phyloP scores from a whole-genome alignment of 2,329 filamentous ascomycete genomes.

The Davidsoniella neocaledoniae region DNA sequence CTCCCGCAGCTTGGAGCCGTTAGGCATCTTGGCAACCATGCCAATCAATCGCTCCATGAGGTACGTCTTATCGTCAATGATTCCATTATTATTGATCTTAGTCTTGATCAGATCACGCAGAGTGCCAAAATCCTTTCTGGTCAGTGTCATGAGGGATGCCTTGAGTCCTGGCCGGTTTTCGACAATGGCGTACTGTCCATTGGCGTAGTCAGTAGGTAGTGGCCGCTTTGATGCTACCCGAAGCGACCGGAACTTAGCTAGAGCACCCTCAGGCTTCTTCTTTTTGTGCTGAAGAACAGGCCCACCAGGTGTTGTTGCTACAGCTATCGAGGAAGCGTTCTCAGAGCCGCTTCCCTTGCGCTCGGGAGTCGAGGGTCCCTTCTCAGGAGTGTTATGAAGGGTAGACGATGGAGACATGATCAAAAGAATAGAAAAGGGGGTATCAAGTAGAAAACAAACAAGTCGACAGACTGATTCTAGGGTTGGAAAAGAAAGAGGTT shows the following conservation, averaged over 20 bases:
- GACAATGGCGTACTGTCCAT: conserved; percentile 38
- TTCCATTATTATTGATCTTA: conserved; percentile 44
- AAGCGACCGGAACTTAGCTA: conserved; percentile 18
- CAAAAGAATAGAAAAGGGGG: background rate
- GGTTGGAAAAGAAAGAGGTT: too few relatives aligned
- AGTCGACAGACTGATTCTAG: background rate
- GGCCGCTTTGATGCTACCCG: conserved; percentile 38
- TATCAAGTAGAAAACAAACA: background rate
- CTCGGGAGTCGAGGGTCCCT: background rate
- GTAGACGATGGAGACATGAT: background rate
- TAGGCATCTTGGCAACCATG: conserved; percentile 48
- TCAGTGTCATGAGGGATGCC: conserved; percentile 40
- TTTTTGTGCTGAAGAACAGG: conserved; percentile 5
- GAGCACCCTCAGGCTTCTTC: background rate
- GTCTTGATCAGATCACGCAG: conserved; percentile 41
- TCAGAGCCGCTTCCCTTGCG: background rate
- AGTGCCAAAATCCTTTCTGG: conserved; percentile 41
- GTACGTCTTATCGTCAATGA: conserved; percentile 60
- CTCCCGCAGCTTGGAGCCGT: conserved; percentile 41
- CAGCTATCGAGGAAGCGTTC: too few relatives aligned
- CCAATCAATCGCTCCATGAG: conserved; percentile 59
- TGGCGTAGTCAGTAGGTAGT: conserved; percentile 43
- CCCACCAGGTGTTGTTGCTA: background rate
- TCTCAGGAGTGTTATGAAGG: background rate
- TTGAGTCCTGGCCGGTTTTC: conserved; percentile 33